Conservation (phyloP, 73 alveolate species). For the Stentor coeruleus region DNA sequence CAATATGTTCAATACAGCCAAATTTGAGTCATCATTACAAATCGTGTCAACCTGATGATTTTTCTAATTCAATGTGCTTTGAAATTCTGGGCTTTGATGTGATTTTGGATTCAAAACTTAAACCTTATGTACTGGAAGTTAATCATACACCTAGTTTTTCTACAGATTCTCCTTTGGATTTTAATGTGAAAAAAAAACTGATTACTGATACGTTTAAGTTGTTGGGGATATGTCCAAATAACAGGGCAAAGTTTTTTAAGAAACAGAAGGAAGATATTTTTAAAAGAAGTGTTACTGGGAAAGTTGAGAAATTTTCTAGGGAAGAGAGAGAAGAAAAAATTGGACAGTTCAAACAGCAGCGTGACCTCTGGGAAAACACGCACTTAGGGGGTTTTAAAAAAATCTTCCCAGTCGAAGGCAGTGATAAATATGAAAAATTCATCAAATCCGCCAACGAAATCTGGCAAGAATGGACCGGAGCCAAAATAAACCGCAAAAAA, state of each 20-base stretch:
- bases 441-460: slow-evolving; percentile 20
- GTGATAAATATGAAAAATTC: slow-evolving; percentile 21
- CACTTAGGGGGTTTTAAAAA: not conserved
- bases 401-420: not conserved
- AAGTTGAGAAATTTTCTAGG: not conserved
- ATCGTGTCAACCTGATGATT: slow-evolving; percentile 27
- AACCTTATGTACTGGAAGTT: slow-evolving; percentile 47
- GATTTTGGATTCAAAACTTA: slow-evolving; percentile 23
- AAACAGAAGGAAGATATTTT: not conserved
- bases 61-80: slow-evolving; percentile 8
- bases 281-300: not conserved
- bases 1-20: not conserved
- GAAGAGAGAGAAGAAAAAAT: not conserved
- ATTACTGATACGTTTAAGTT: slow-evolving; percentile 39
- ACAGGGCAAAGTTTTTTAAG: not conserved
- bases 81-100: slow-evolving; percentile 17
- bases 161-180: slow-evolving; percentile 54
- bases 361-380: not conserved
- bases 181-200: slow-evolving; percentile 35
- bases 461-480: slow-evolving; percentile 24
- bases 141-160: slow-evolving; percentile 53
- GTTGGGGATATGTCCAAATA: slow-evolving; percentile 28
- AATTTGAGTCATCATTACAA: not conserved
- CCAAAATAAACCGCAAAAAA: not conserved
- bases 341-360: not conserved